A percentile compares a stretch with the other conserved stretches of the same genome.
Conservation (phyloP, 345 rosid species). For the Leavenworthia alabamica region DNA sequence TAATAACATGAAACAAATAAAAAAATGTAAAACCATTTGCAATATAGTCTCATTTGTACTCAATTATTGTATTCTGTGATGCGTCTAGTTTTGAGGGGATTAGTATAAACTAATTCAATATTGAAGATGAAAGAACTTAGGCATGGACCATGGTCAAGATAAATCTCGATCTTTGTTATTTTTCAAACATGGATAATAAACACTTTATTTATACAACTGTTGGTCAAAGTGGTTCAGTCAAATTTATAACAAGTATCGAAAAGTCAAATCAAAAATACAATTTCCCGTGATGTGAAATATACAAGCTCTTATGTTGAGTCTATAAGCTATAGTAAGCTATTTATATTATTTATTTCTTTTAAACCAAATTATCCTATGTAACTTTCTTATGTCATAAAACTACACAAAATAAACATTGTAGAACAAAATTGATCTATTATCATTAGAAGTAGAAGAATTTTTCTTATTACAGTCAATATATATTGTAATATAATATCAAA, state of each 20-base stretch:
- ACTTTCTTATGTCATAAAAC: neutral
- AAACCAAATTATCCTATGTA: neutral
- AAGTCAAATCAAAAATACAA: constrained; percentile 27
- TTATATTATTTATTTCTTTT: neutral
- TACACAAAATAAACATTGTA: neutral
- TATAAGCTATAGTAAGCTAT: constrained; percentile 17
- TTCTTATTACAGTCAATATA: neutral
- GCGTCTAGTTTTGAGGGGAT: neutral
- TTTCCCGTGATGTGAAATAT: constrained; percentile 31
- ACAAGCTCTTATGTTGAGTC: constrained; percentile 15
- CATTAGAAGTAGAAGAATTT: neutral
- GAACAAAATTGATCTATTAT: neutral
- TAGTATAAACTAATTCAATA: neutral
- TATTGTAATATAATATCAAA: neutral
- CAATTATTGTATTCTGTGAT: neutral
- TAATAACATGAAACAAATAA: neutral
- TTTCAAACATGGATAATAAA: neutral
- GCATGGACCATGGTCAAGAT: neutral
- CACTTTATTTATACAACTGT: constrained; percentile 14
- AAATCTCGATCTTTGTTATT: neutral
- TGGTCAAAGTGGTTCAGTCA: constrained; percentile 30
- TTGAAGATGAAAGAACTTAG: neutral
- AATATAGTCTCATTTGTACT: neutral
- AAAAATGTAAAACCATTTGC: neutral
- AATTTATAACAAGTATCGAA: constrained; percentile 17